These are phyloP conservation scores for Plantago ovata DNA, from an alignment of 257 asterid species.

Conservation along the genomic window DNA sequence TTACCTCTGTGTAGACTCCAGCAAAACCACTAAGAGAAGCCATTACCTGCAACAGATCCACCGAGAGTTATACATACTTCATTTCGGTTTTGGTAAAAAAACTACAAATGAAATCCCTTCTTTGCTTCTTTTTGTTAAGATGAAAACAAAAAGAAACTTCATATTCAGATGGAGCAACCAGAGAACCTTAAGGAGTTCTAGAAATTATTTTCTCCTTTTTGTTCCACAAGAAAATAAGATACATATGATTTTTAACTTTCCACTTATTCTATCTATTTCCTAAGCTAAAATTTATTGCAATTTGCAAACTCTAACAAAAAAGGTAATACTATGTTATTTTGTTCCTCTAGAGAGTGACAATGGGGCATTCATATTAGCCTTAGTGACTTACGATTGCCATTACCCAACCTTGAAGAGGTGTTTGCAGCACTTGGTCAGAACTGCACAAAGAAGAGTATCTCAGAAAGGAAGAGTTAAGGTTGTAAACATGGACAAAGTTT, in stretches of 20 bases:
- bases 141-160: neutral
- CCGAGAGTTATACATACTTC: conserved; percentile 17
- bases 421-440: conserved; percentile 88
- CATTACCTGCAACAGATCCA: conserved; percentile 65
- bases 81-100: conserved; percentile 15
- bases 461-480: conserved; percentile 18
- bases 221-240: no score
- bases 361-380: neutral
- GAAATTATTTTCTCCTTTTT: no score
- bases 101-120: neutral
- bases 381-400: conserved; percentile 94
- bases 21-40: conserved; percentile 99
- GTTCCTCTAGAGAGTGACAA: neutral
- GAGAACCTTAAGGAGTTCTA: no score
- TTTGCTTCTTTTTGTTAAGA: conserved; percentile 7
- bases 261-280: no score
- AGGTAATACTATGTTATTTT: neutral
- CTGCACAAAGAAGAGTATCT: conserved; percentile 42
- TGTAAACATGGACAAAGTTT: conserved; percentile 15
- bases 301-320: neutral
- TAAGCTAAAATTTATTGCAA: no score
- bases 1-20: conserved; percentile 99
- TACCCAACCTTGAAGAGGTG: conserved; percentile 94
- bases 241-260: no score
- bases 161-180: neutral